Evolutionary conservation across 176 grass and related monocot species (phyloP).

Genomic region (Oryza brachyantha): DNA sequence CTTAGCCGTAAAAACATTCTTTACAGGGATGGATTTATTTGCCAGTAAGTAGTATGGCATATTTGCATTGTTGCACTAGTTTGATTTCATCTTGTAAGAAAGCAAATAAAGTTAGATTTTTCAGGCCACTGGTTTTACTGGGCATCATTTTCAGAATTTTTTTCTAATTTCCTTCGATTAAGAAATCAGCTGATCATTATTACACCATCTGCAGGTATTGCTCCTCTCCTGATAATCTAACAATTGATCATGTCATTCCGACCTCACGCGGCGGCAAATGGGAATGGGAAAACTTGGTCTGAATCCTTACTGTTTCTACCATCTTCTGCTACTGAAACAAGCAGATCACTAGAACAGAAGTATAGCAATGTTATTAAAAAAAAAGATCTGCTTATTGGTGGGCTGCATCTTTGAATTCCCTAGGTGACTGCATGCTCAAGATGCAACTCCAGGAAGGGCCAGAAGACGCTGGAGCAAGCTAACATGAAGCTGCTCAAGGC

Average conservation of each 20-base stretch:
- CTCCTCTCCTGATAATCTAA: conserved; percentile 70
- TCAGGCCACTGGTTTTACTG: neutral
- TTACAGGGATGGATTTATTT: conserved; percentile 84
- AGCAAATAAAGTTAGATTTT: neutral
- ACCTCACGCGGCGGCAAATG: conserved; percentile 80
- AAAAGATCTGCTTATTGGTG: neutral
- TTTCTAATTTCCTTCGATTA: neutral
- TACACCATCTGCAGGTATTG: conserved; percentile 66
- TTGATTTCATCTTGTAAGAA: neutral
- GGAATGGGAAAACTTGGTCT: conserved; percentile 96
- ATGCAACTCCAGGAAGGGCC: conserved; percentile 92
- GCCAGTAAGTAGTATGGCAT: conserved; percentile 73
- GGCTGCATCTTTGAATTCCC: conserved; percentile 1
- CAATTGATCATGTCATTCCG: conserved; percentile 93
- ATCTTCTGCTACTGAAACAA: neutral
- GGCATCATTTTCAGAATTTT: neutral
- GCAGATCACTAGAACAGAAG: neutral
- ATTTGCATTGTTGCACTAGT: neutral
- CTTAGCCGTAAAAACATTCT: conserved; percentile 81
- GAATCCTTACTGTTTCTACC: neutral
- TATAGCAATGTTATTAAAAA: neutral
- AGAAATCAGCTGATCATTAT: neutral
- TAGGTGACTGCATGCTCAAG: conserved; percentile 86
- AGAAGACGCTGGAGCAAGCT: conserved; percentile 75
- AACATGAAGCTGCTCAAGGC: conserved; percentile 72